These are phyloP conservation scores for Stellera chamaejasme DNA, from an alignment of 345 rosid genomes.

Conservation along the genomic window DNA sequence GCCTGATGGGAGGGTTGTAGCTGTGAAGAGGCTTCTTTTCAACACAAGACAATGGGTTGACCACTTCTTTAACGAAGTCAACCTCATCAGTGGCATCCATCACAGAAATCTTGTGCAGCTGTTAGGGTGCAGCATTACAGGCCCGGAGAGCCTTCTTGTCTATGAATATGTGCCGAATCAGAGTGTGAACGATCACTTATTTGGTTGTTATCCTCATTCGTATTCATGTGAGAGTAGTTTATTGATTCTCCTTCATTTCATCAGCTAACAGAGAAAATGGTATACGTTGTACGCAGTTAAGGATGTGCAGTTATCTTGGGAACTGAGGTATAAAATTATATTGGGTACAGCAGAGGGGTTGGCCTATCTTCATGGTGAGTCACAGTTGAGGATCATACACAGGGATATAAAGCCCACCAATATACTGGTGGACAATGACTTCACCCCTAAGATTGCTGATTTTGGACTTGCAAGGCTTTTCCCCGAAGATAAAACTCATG, in stretches of 20 bases:
- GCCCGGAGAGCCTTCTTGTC: conserved; percentile 86
- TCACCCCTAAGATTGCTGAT: conserved; percentile 75
- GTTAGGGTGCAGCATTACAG: conserved; percentile 82
- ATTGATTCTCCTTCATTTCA: not conserved
- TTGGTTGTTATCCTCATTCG: conserved; percentile 29
- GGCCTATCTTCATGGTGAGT: conserved; percentile 76
- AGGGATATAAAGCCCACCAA: conserved; percentile 83
- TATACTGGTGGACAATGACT: conserved; percentile 61
- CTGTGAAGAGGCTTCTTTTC: conserved; percentile 80
- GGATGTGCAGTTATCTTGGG: conserved; percentile 50
- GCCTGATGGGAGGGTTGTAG: conserved; percentile 58
- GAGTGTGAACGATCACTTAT: conserved; percentile 61
- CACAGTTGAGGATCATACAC: conserved; percentile 68
- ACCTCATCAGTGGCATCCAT: conserved; percentile 58
- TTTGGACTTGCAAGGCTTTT: conserved; percentile 81
- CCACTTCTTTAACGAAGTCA: conserved; percentile 93
- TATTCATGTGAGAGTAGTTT: not conserved
- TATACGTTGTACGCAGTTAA: conserved; percentile 31
- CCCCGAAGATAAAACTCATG: conserved; percentile 61
- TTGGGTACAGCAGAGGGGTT: conserved; percentile 77
- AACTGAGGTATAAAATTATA: conserved; percentile 43
- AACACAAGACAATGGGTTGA: conserved; percentile 95
- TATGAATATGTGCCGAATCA: conserved; percentile 76
- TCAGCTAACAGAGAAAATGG: not conserved
- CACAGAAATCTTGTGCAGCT: conserved; percentile 82